These are phyloP conservation scores for Nymphaea colorata DNA, from an alignment of 164 flowering plant species.

Conservation along the genomic window DNA sequence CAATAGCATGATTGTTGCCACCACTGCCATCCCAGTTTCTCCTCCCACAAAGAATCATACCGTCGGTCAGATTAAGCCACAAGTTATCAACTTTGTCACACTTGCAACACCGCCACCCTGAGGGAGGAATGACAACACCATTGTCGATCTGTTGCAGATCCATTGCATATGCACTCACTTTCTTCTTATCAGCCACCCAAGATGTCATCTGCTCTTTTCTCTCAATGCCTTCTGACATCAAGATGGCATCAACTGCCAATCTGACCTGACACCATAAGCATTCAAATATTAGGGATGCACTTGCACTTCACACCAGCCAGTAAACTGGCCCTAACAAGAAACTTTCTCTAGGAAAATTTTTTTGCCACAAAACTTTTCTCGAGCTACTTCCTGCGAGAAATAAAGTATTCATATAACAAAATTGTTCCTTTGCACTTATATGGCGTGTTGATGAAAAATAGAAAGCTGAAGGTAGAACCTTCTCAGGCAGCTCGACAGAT, in stretches of 20 bases:
- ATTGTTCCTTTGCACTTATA: too few relatives aligned
- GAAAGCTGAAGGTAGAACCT: slow-evolving; percentile 28
- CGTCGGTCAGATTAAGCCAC: slow-evolving; percentile 94
- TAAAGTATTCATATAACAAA: too few relatives aligned
- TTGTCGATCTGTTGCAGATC: slow-evolving; percentile 59
- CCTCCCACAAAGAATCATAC: slow-evolving; percentile 94
- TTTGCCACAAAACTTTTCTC: too few relatives aligned
- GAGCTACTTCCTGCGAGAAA: too few relatives aligned
- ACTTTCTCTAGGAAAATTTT: too few relatives aligned
- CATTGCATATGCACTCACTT: slow-evolving; percentile 57
- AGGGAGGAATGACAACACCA: slow-evolving; percentile 71
- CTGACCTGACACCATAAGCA: slow-evolving; percentile 44
- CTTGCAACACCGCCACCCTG: slow-evolving; percentile 88
- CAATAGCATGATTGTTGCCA: slow-evolving; percentile 93
- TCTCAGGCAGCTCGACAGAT: slow-evolving; percentile 89
- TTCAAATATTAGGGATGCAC: neutral
- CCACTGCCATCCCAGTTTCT: slow-evolving; percentile 95
- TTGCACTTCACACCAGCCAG: neutral
- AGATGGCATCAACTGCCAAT: slow-evolving; percentile 77
- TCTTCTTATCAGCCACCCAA: slow-evolving; percentile 85
- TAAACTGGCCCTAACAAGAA: too few relatives aligned
- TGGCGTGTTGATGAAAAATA: too few relatives aligned
- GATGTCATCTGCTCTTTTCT: slow-evolving; percentile 73
- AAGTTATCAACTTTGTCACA: slow-evolving; percentile 93
- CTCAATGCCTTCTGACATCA: slow-evolving; percentile 79